phyloP scores from a whole-genome alignment of 805 yeast species.

The Kodamaea sagamina region DNA sequence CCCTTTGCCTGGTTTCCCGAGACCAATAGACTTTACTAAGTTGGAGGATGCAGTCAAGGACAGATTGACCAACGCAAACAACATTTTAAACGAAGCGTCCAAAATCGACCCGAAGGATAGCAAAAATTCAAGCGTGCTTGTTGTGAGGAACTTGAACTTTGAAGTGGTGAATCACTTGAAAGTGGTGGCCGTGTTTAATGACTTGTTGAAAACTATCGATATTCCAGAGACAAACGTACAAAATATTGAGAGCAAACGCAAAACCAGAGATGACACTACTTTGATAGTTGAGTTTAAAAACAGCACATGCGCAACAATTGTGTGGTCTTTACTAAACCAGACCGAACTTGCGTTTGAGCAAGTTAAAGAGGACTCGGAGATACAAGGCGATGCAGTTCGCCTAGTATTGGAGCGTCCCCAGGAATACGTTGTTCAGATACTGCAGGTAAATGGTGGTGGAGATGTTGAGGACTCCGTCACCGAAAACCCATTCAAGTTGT shows the following conservation, averaged over 20 bases:
- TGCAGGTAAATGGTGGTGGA: constrained; percentile 16
- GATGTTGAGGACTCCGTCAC: constrained; percentile 30
- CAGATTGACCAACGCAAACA: constrained; percentile 30
- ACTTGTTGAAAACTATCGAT: constrained; percentile 46
- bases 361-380: constrained; percentile 26
- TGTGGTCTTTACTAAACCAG: constrained; percentile 47
- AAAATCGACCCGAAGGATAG: constrained; percentile 44
- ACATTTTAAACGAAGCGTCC: constrained; percentile 35
- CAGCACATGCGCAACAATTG: constrained; percentile 55
- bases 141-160: constrained; percentile 37
- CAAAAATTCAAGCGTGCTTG: constrained; percentile 31
- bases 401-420: constrained; percentile 32
- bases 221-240: constrained; percentile 38
- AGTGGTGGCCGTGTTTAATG: constrained; percentile 48
- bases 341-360: constrained; percentile 28
- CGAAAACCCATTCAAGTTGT: constrained; percentile 50
- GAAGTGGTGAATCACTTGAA: constrained; percentile 34
- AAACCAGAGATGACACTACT: constrained; percentile 35
- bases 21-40: constrained; percentile 45
- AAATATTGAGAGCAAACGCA: constrained; percentile 37
- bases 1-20: constrained; percentile 68
- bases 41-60: constrained; percentile 41
- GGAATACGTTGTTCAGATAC: constrained; percentile 36
- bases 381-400: constrained; percentile 15
- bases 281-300: constrained; percentile 55